phyloP scores from a whole-genome alignment of 1,139 yeast genomes.

The Pichia inconspicua region DNA sequence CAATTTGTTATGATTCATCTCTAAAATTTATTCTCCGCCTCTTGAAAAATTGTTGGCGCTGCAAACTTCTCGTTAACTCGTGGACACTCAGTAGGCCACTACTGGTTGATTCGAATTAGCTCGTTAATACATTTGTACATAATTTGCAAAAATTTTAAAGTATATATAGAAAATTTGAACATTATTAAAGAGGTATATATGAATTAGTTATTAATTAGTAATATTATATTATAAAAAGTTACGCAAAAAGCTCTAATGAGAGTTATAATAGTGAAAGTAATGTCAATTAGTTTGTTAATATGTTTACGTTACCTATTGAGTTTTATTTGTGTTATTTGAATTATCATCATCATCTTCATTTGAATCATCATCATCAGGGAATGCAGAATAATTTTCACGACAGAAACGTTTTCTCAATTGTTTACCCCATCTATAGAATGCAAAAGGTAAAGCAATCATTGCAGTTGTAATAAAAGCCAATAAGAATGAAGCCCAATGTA shows the following conservation, averaged over 20 bases:
- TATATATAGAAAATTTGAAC: too few relatives aligned
- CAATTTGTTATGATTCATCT: neutral
- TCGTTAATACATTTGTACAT: too few relatives aligned
- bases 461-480: conserved; percentile 78
- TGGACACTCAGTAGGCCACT: too few relatives aligned
- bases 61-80: too few relatives aligned
- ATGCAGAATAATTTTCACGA: conserved; percentile 52
- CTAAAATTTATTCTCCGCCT: neutral
- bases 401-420: conserved; percentile 56
- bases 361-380: conserved; percentile 17
- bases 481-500: conserved; percentile 78
- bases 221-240: too few relatives aligned
- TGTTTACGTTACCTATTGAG: neutral
- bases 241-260: neutral
- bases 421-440: conserved; percentile 66
- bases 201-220: neutral
- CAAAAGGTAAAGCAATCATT: conserved; percentile 76
- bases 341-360: conserved; percentile 6
- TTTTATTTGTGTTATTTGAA: conserved; percentile 1
- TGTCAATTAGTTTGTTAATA: too few relatives aligned
- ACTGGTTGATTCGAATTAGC: too few relatives aligned
- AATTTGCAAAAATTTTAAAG: too few relatives aligned
- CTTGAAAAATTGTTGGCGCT: neutral
- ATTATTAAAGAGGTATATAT: too few relatives aligned
- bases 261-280: too few relatives aligned